Base-by-base conservation (phyloP, 371 early-diverging fungal species). In the Apophysomyces ossiformis region DNA sequence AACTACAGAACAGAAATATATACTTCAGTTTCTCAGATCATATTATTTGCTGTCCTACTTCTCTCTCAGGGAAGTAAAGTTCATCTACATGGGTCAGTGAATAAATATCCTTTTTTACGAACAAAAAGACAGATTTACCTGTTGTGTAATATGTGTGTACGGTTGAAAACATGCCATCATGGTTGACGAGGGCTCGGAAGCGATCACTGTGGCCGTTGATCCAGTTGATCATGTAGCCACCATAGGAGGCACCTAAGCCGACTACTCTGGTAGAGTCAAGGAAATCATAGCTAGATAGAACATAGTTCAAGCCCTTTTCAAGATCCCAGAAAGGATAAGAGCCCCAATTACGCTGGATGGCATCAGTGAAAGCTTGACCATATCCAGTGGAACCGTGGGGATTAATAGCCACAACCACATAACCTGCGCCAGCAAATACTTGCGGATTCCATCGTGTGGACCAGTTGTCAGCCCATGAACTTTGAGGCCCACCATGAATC, bases 401-500 rank as follows among this genome's bases (percentile, higher is more conserved):
- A 66, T 95, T 93, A 72, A 93, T 81, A 13, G 88, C 85, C n/a
- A 92, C 87, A 5, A 89, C 89, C 41, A 86, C 89, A 73, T 87
- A 95, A 0, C 93, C 95, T 5, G 89, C 89, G 38, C 82, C 85
- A 32, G 79, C 68, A 79, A 86, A 92, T 7, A 93, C 70, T 68
- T 92, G 88, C 15, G 90, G 90, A 73, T 95, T 94, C 90, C 90
- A 90, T 45, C 90, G 79, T 11, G 80, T 80, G 7, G 85, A 81
- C 92, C 92, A 94, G 41, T 70, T 75, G 70, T 94, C 90, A 41
- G 68, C 64, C 78, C 89, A 95, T 15, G 87, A 83, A 57, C 87
- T 79, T 75, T 95, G 92, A 21, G 95, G 95, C 0, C 95, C 95
- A 26, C 95, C 95, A 68, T 95, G 95, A 69, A 95, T 90, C 59